Percentiles rank a stretch among this genome's conserved stretches.
Evolutionary conservation across 2,329 filamentous ascomycete genomes (phyloP).

Genomic region (Cladosporium austrohemisphaericum): DNA sequence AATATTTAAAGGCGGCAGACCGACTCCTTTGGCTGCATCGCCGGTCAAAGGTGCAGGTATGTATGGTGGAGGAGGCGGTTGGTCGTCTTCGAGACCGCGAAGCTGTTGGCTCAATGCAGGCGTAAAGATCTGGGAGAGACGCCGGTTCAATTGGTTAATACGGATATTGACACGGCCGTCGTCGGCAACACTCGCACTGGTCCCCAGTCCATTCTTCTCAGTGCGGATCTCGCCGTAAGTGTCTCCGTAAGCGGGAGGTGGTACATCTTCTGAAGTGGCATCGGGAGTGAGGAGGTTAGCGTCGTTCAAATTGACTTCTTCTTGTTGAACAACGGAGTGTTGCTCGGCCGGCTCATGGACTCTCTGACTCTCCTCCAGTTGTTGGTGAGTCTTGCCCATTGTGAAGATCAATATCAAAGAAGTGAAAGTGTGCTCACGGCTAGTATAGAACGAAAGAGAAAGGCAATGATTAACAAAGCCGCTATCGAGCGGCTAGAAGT

Average conservation of each 20-base stretch:
- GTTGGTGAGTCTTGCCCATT: no score
- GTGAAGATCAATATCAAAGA: no score
- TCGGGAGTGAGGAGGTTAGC: not conserved
- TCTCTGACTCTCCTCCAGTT: no score
- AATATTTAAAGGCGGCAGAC: no score
- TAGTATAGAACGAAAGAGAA: no score
- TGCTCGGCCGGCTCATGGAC: no score
- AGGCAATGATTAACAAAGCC: no score
- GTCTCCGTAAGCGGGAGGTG: slow-evolving; percentile 30
- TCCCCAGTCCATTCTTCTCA: slow-evolving; percentile 29
- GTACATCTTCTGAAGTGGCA: slow-evolving; percentile 15
- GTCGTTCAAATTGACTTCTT: no score
- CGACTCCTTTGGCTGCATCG: no score
- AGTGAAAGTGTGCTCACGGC: no score
- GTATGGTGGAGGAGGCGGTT: slow-evolving; percentile 58
- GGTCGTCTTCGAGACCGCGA: not conserved
- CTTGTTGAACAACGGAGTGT: no score
- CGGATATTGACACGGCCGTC: slow-evolving; percentile 73
- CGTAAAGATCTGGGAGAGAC: slow-evolving; percentile 61
- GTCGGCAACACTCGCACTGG: slow-evolving; percentile 38
- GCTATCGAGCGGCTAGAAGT: no score
- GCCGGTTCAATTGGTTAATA: slow-evolving; percentile 64
- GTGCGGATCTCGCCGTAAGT: slow-evolving; percentile 28
- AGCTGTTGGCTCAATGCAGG: slow-evolving; percentile 56
- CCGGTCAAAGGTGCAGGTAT: slow-evolving; percentile 69